Percentiles rank a stretch among this genome's conserved stretches.
Evolutionary conservation across 2,329 filamentous ascomycete species (phyloP).

Genomic region (Neofusicoccum laricinum): DNA sequence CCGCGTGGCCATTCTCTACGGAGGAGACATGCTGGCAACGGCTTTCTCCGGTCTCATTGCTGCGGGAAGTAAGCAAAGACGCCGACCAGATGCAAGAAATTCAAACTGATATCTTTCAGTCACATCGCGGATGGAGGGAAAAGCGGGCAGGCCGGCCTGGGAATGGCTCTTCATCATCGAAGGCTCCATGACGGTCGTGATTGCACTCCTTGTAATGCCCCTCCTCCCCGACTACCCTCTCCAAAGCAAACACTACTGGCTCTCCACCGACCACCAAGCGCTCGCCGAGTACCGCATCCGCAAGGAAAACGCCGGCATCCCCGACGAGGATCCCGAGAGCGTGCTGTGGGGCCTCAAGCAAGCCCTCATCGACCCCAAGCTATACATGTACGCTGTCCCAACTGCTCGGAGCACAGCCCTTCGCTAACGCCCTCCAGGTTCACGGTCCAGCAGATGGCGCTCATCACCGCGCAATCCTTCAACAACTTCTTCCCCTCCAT

Average conservation of each 20-base stretch:
- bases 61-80: slow-evolving; percentile 47
- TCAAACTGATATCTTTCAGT: neutral
- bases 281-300: slow-evolving; percentile 5
- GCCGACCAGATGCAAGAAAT: slow-evolving; percentile 21
- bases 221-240: slow-evolving; percentile 33
- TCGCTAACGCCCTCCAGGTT: neutral
- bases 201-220: slow-evolving; percentile 33
- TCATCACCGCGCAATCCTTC: slow-evolving; percentile 23
- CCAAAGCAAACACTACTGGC: neutral
- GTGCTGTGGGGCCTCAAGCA: neutral
- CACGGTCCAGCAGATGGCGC: slow-evolving; percentile 16
- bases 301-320: slow-evolving; percentile 4
- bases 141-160: slow-evolving; percentile 14
- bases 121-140: slow-evolving; percentile 15
- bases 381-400: neutral
- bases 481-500: slow-evolving; percentile 35
- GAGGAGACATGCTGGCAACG: slow-evolving; percentile 48
- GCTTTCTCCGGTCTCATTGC: slow-evolving; percentile 55
- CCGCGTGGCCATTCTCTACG: slow-evolving; percentile 53
- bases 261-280: neutral
- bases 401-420: too few species aligned
- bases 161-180: slow-evolving; percentile 35
- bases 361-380: neutral
- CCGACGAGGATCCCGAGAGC: neutral
- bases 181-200: slow-evolving; percentile 33